Base-by-base conservation (phyloP, 257 asterid species). In the Cruciata laevipes region DNA sequence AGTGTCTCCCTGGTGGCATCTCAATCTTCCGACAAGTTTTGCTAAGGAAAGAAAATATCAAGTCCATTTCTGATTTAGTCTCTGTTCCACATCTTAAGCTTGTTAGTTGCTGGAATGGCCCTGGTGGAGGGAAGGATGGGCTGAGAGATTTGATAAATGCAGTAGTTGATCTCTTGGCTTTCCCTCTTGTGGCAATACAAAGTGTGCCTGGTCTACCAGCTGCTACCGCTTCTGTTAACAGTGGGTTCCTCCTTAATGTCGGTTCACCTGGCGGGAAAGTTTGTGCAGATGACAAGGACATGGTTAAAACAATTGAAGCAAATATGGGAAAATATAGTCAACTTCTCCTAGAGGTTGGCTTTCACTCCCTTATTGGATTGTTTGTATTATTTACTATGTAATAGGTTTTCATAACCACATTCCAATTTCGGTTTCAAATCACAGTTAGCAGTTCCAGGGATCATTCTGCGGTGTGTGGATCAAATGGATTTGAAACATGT, bases 241-340 rank as follows among this genome's bases (percentile, higher is more conserved):
- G 99, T 69, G 99, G 99, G 40, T 87, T 83, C 72, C 87, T 94
- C 76, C 89, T 94, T 80, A 94, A 94, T 74, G 77, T 90, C 85
- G 99, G 95, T 44, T 90, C 99, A 72, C 98, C 99, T 59, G 98
- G 97, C 69, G 96, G 95, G 55, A 86, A 83, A 75, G 81, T 94
- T 72, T 89, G 95, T 82, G 82, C 87, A 61, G 98, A 90, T 71
- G 99, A 94, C 80, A 90, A 80, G 78, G 99, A 94, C 79, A 84
- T 90, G 96, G 84, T 84, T 74, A 90, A 82, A 85, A 86, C 96
- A 56, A 89, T 94, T 63, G 96, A 90, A 71, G 70, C 91, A 44
- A 81, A 77, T 85, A 85, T 94, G 88, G 89, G 89, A 66, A 88
- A 84, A 79, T 94, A 94, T 73, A 86, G 87, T 62, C 96, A 87